phyloP scores from a whole-genome alignment of 1,139 yeast genomes.

The Meyerozyma smithsonii region DNA sequence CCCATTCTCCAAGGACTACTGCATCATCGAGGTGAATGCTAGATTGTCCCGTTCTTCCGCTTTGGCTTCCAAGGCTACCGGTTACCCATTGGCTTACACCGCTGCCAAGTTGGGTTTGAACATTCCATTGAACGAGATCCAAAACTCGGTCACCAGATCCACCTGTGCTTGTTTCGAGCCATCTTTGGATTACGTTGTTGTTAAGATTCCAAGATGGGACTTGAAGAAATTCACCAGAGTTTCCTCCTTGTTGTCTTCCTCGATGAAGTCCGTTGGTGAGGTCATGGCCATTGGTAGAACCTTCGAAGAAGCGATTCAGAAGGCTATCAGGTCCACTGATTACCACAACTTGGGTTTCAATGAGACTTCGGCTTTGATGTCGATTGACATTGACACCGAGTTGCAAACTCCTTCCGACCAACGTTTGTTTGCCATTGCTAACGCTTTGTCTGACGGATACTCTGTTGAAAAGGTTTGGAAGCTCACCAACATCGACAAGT shows the following conservation, averaged over 20 bases:
- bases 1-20: slow-evolving; percentile 90
- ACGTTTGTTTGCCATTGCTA: slow-evolving; percentile 94
- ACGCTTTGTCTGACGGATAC: slow-evolving; percentile 81
- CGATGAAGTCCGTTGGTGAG: slow-evolving; percentile 99
- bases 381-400: slow-evolving; percentile 85
- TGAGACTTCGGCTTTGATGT: slow-evolving; percentile 80
- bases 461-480: slow-evolving; percentile 90
- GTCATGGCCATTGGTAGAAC: slow-evolving; percentile 98
- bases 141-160: slow-evolving; percentile 89
- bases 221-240: slow-evolving; percentile 93
- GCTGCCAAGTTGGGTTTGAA: slow-evolving; percentile 97
- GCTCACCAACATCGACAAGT: slow-evolving; percentile 89
- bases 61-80: slow-evolving; percentile 97
- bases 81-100: slow-evolving; percentile 96
- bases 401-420: slow-evolving; percentile 95
- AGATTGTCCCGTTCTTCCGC: slow-evolving; percentile 98
- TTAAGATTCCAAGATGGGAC: slow-evolving; percentile 99
- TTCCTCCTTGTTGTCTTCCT: slow-evolving; percentile 79
- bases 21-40: slow-evolving; percentile 97
- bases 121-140: slow-evolving; percentile 87
- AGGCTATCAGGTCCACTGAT: slow-evolving; percentile 95
- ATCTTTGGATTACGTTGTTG: slow-evolving; percentile 94
- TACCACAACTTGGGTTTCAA: slow-evolving; percentile 93
- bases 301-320: slow-evolving; percentile 96
- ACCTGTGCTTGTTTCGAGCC: slow-evolving; percentile 98